phyloP scores from a whole-genome alignment of 2,329 filamentous ascomycete species.

The Trichoderma guizhouense region DNA sequence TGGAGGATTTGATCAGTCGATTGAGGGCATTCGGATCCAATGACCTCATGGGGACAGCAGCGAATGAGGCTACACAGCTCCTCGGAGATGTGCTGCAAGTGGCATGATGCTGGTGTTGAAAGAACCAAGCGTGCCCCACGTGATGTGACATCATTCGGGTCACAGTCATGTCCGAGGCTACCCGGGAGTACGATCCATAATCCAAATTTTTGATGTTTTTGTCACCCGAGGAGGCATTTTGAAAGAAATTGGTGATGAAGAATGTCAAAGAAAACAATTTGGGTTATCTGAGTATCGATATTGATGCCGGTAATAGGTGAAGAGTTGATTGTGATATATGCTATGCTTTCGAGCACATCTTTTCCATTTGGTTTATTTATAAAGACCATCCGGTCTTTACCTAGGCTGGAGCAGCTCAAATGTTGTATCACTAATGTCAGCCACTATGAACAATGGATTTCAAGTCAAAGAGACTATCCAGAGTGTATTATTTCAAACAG shows the following conservation, averaged over 20 bases:
- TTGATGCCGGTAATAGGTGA: fast-evolving
- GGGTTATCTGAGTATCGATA: fast-evolving
- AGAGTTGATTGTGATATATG: too few species aligned
- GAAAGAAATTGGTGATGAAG: fast-evolving
- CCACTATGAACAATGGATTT: neutral
- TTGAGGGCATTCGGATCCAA: neutral
- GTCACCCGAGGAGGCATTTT: too few species aligned
- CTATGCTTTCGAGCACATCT: fast-evolving
- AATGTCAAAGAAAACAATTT: too few species aligned
- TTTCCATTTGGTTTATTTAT: neutral
- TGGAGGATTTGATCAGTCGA: neutral
- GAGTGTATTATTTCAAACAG: fast-evolving
- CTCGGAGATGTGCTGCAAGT: neutral
- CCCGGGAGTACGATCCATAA: neutral
- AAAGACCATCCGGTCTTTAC: fast-evolving
- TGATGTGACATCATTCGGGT: constrained; percentile 19
- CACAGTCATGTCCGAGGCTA: neutral
- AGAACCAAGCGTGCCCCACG: constrained; percentile 13
- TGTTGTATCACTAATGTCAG: neutral
- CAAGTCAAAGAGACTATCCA: neutral
- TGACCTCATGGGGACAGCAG: neutral
- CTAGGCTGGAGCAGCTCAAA: fast-evolving
- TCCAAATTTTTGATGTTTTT: neutral
- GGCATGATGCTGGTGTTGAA: constrained; percentile 11
- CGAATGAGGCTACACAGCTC: neutral